Evolutionary conservation across 371 early-diverging fungal genomes (phyloP), one percentile per base, ranked within the genome.

Genomic region (Dinochytrium kinnereticum): DNA sequence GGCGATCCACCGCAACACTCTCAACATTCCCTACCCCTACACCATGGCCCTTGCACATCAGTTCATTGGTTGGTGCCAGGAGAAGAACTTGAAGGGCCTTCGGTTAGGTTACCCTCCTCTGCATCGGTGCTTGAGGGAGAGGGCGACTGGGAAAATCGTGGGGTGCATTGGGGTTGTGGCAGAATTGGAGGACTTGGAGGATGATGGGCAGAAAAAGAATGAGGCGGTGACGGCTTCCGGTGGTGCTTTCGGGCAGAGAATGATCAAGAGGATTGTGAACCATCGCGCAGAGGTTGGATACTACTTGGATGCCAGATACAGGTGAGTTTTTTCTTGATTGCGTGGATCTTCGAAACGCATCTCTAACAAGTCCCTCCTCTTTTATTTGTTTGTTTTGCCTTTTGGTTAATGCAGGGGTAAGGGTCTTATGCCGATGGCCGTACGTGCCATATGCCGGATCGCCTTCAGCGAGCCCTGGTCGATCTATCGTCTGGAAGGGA

Each of bases 351-450:
- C n/a, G n/a, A n/a, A n/a, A n/a, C n/a, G n/a, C n/a, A n/a, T n/a
- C n/a, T n/a, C n/a, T n/a, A n/a, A n/a, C n/a, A n/a, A n/a, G n/a
- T n/a, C n/a, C n/a, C n/a, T n/a, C n/a, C n/a, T n/a, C n/a, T n/a
- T n/a, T n/a, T n/a, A n/a, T n/a, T 55, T 17, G 10, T 26, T 30
- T 10, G 57, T 55, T 30, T 55, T 24, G 28, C 57, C 24, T 24
- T 55, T 24, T 26, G 7, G 26, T 7, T 55, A 44, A 13, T 44
- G 10, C 57, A 55, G 57, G 28, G 57, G 57, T 10, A 55, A 30
- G 28, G 57, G 57, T 7, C 57, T 55, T 13, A 55, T 55, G 57
- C 57, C 57, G 17, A 7, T 55, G 15, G 57, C 57, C 30, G 57
- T 55, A 24, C 10, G 10, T 7, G 57, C 10, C 15, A 28, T 55